A percentile compares a stretch with the other conserved stretches of the same genome.
These are phyloP conservation scores for Paramecium pentaurelia DNA, from an alignment of 73 alveolate genomes.

Conservation along the genomic window DNA sequence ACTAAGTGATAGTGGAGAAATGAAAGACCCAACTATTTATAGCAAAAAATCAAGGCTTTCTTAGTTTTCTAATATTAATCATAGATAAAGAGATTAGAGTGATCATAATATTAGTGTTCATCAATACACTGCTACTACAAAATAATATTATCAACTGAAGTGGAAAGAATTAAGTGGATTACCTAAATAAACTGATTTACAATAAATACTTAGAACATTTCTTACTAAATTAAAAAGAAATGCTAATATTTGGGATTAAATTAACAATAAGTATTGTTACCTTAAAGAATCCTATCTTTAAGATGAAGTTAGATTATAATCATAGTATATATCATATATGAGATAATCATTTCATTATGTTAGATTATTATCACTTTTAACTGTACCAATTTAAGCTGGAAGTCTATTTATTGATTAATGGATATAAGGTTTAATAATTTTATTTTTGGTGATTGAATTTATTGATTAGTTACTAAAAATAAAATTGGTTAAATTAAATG, in stretches of 20 bases:
- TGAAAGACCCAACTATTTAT: slow-evolving; percentile 25
- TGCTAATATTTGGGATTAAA: slow-evolving; percentile 14
- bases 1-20: slow-evolving; percentile 9
- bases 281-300: neutral
- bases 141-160: neutral
- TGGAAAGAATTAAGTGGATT: slow-evolving; percentile 1
- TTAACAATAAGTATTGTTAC: neutral
- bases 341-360: neutral
- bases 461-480: neutral
- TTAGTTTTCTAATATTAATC: neutral
- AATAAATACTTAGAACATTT: neutral
- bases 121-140: neutral
- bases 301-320: neutral
- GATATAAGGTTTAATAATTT: neutral
- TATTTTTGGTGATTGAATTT: neutral
- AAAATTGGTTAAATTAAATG: neutral
- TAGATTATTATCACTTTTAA: neutral
- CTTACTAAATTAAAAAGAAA: neutral
- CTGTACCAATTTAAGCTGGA: neutral
- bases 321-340: neutral
- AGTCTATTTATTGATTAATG: neutral
- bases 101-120: neutral
- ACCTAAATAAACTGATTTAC: neutral
- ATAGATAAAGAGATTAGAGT: neutral
- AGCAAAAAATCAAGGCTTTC: slow-evolving; percentile 3